phyloP scores from a whole-genome alignment of 106 monocot species.

The Dioscorea zingiberensis region DNA sequence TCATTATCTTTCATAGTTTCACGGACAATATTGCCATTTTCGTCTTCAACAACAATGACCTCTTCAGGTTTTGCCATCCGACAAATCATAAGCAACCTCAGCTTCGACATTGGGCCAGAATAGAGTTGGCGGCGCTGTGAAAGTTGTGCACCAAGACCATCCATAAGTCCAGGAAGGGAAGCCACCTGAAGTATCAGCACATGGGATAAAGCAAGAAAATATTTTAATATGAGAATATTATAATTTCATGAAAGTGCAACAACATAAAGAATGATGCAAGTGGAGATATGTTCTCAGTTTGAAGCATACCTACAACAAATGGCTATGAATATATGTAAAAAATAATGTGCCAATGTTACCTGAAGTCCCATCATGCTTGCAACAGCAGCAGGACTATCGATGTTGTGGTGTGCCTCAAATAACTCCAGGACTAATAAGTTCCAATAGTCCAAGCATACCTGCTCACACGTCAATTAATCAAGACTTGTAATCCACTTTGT shows the following conservation, averaged over 20 bases:
- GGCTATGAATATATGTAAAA: neutral
- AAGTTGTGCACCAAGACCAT: constrained; percentile 68
- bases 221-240: too few relatives aligned
- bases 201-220: neutral
- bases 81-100: constrained; percentile 97
- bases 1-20: constrained; percentile 99
- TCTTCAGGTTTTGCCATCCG: constrained; percentile 99
- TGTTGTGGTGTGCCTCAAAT: constrained; percentile 78
- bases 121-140: constrained; percentile 81
- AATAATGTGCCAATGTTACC: constrained; percentile 29
- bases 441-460: constrained; percentile 99
- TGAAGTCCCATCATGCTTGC: constrained; percentile 87
- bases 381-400: constrained; percentile 71
- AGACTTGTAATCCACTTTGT: too few relatives aligned
- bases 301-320: neutral
- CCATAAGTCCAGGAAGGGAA: constrained; percentile 64
- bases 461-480: neutral
- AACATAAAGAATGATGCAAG: too few relatives aligned
- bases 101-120: constrained; percentile 71
- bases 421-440: constrained; percentile 78
- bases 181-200: constrained; percentile 14
- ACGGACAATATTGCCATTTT: constrained; percentile 99
- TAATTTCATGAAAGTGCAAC: too few relatives aligned
- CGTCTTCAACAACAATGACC: constrained; percentile 98
- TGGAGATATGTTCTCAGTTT: too few relatives aligned